Evolutionary conservation across 2,329 filamentous ascomycete genomes (phyloP).

Genomic region (Chaetomium globosum): DNA sequence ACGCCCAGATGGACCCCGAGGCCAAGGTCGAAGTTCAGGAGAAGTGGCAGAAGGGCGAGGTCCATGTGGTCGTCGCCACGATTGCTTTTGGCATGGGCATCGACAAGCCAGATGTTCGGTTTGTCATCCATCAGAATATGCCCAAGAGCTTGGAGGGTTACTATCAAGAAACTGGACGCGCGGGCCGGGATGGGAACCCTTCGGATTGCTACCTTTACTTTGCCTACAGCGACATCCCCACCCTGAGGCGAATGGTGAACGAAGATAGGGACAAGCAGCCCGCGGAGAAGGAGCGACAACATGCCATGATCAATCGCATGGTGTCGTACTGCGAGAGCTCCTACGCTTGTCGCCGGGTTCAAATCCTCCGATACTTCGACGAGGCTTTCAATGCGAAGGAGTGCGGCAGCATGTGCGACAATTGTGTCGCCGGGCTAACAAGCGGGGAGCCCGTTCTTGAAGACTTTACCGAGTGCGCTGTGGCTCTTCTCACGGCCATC

Average conservation of each 20-base stretch:
- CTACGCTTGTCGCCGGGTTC: slow-evolving; percentile 81
- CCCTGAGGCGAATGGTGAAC: slow-evolving; percentile 78
- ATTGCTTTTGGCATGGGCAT: slow-evolving; percentile 99
- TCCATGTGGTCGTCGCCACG: slow-evolving; percentile 92
- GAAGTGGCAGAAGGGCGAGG: slow-evolving; percentile 76
- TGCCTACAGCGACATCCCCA: slow-evolving; percentile 72
- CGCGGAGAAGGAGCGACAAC: slow-evolving; percentile 80
- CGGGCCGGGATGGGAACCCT: slow-evolving; percentile 83
- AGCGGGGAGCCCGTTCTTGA: slow-evolving; percentile 61
- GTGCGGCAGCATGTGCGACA: slow-evolving; percentile 81
- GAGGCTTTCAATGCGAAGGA: slow-evolving; percentile 74
- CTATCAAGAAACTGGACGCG: slow-evolving; percentile 96
- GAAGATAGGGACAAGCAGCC: slow-evolving; percentile 71
- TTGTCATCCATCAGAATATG: slow-evolving; percentile 89
- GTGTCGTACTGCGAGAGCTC: slow-evolving; percentile 87
- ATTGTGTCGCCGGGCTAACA: slow-evolving; percentile 72
- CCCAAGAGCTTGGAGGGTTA: slow-evolving; percentile 97
- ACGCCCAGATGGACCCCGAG: slow-evolving; percentile 71
- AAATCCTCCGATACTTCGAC: slow-evolving; percentile 92
- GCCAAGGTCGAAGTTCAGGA: slow-evolving; percentile 73
- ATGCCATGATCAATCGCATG: slow-evolving; percentile 81
- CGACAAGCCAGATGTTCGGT: slow-evolving; percentile 94
- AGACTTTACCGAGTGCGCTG: slow-evolving; percentile 77
- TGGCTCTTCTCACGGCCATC: slow-evolving; percentile 71
- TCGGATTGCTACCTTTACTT: slow-evolving; percentile 94